Percentiles rank a stretch among this genome's conserved stretches.
Evolutionary conservation across 2,329 filamentous ascomycete species (phyloP).

Genomic region (Epichloe gansuensis): DNA sequence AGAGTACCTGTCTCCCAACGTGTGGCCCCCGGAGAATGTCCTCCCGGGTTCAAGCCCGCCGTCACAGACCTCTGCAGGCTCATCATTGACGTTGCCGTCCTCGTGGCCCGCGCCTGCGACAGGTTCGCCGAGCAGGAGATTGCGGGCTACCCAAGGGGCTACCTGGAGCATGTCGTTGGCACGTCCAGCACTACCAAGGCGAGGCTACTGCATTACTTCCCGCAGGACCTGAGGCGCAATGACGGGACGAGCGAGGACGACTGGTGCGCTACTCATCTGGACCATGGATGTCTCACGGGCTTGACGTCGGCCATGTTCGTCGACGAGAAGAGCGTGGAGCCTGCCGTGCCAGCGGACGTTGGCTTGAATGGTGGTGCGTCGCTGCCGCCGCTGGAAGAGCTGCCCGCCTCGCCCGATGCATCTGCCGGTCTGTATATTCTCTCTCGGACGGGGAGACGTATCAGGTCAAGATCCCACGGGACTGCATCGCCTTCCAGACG

Average conservation of each 20-base stretch:
- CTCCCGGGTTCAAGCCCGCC: constrained; percentile 62
- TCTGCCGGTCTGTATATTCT: constrained; percentile 87
- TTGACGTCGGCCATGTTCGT: constrained; percentile 95
- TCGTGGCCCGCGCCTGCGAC: constrained; percentile 87
- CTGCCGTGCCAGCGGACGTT: constrained; percentile 19
- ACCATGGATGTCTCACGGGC: constrained; percentile 88
- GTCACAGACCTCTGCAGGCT: constrained; percentile 68
- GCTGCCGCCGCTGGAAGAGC: constrained; percentile 51
- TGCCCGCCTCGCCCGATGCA: constrained; percentile 67
- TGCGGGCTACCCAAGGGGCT: constrained; percentile 60
- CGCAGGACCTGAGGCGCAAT: constrained; percentile 29
- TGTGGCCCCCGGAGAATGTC: constrained; percentile 63
- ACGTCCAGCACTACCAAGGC: constrained; percentile 85
- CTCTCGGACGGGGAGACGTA: constrained; percentile 66
- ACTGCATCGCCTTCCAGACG: constrained; percentile 92
- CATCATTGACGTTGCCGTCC: constrained; percentile 78
- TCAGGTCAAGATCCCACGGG: constrained; percentile 84
- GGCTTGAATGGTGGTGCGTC: constrained; percentile 13
- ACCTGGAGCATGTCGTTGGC: constrained; percentile 76
- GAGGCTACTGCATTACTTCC: constrained; percentile 85
- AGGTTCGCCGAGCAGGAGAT: constrained; percentile 72
- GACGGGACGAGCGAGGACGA: constrained; percentile 53
- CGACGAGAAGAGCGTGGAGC: constrained; percentile 49
- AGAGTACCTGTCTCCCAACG: constrained; percentile 80
- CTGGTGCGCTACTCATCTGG: constrained; percentile 87